Evolutionary conservation across 2,329 filamentous ascomycete species (phyloP), one percentile per base, ranked within the genome.

Genomic region (Monosporascus sp.): DNA sequence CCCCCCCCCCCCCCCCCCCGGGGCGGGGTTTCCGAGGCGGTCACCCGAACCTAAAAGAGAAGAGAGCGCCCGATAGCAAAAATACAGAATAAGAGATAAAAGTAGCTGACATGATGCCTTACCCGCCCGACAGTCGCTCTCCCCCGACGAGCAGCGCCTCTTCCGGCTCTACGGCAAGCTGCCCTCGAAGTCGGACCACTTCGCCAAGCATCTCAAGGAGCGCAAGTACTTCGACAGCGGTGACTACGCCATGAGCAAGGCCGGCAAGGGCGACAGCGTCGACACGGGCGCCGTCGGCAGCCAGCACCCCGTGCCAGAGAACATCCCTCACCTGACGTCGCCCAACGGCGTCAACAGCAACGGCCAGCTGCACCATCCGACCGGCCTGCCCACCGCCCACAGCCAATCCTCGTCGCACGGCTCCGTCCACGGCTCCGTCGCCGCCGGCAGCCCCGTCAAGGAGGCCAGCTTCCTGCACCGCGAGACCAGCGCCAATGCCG

Each of bases 191-290:
- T 95, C 92, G 72, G 93, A 97, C 73, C 83, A 97, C 67, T 86
- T 97, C 65, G 91, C 95, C 79, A 97, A 97, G 80, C 96, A 97
- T 71, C 84, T 97, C 70, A 97, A 97, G 82, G 94, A 97, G 73
- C 92, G 94, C 78, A 99, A 96, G 78, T 97, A 96, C 78, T 97
- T 97, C 74, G 91, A 97, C 78, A 94, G 89, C 55, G 92, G 91
- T 68, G 91, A 97, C 77, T 97, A 96, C 67, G 92, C 92, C 68
- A 89, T 96, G 76, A 93, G 89, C 73, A 96, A 97, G 79, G 94
- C 94, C 55, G 94, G 94, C 74, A 97, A 97, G 77, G 91, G 90
- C 71, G 89, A 92, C 67, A 89, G 94, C 68, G 88, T 94, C 66
- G 93, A 95, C 68, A 90, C 96, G 55, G 96, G 93, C 68, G 88